phyloP scores from a whole-genome alignment of 768 basidiomycete species.

The Russula foetens region DNA sequence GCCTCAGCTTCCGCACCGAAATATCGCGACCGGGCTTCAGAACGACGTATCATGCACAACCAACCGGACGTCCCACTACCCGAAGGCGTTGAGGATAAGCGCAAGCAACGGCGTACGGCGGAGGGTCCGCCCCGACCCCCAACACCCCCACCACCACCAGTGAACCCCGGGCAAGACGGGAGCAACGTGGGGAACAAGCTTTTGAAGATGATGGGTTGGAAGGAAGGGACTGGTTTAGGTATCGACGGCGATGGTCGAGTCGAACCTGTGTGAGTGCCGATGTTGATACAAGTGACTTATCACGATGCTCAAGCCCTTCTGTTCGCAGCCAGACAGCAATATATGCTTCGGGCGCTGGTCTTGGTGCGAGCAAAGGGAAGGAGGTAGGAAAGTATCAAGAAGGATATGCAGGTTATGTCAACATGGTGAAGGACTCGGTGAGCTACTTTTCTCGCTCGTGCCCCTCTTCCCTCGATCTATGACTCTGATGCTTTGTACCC shows the following conservation, averaged over 20 bases:
- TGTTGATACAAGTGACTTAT: not conserved
- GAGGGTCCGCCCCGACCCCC: constrained; percentile 58
- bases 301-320: not conserved
- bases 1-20: constrained; percentile 47
- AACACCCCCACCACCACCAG: constrained; percentile 50
- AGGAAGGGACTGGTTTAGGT: constrained; percentile 81
- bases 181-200: constrained; percentile 88
- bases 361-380: constrained; percentile 89
- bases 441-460: constrained; percentile 22
- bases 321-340: constrained; percentile 64
- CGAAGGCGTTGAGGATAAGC: constrained; percentile 35
- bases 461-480: not conserved
- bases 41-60: constrained; percentile 83
- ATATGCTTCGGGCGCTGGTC: constrained; percentile 79
- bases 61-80: constrained; percentile 81
- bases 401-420: constrained; percentile 60
- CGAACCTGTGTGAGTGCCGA: constrained; percentile 66
- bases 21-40: constrained; percentile 92
- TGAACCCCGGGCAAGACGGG: constrained; percentile 72
- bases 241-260: constrained; percentile 74
- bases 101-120: constrained; percentile 40
- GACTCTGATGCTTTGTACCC: not conserved
- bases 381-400: constrained; percentile 68
- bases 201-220: constrained; percentile 98
- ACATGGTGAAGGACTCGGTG: constrained; percentile 67